Percentiles rank a stretch among this genome's conserved stretches.
These are phyloP conservation scores for Articulospora tetracladia DNA, from an alignment of 495 filamentous ascomycete species.

Conservation along the genomic window DNA sequence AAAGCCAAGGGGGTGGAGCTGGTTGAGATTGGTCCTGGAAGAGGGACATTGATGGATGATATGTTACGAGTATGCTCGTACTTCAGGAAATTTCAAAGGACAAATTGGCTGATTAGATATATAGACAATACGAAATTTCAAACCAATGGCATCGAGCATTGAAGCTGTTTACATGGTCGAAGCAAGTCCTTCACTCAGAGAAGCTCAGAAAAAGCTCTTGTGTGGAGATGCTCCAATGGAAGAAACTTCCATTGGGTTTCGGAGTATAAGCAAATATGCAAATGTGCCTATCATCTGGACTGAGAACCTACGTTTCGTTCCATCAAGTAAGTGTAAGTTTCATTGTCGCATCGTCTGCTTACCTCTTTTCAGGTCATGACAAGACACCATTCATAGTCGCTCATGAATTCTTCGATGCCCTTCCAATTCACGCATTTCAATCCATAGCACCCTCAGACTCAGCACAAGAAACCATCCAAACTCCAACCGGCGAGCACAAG, in stretches of 20 bases:
- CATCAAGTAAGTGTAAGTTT: constrained; percentile 49
- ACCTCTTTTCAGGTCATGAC: neutral
- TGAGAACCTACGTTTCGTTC: constrained; percentile 80
- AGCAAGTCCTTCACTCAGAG: constrained; percentile 70
- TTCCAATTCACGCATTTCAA: constrained; percentile 95
- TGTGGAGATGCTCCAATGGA: constrained; percentile 71
- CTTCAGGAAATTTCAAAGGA: neutral
- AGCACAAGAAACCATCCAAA: constrained; percentile 33
- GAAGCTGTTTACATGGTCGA: constrained; percentile 89
- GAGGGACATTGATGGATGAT: constrained; percentile 97
- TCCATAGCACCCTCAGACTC: constrained; percentile 50
- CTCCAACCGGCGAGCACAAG: constrained; percentile 29
- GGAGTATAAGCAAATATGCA: constrained; percentile 70
- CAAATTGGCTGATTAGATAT: neutral
- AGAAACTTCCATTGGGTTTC: constrained; percentile 70
- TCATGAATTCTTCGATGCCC: constrained; percentile 98
- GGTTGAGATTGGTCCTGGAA: constrained; percentile 90
- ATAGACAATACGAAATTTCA: constrained; percentile 82
- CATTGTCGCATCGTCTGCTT: neutral
- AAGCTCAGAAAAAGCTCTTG: constrained; percentile 75
- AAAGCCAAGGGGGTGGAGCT: constrained; percentile 66
- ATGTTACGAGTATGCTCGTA: constrained; percentile 70
- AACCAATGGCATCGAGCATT: constrained; percentile 67
- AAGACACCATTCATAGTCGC: constrained; percentile 91
- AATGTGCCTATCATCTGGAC: constrained; percentile 79